Evolutionary conservation across 306 rosid species (phyloP).

Genomic region (Fragaria ananassa): DNA sequence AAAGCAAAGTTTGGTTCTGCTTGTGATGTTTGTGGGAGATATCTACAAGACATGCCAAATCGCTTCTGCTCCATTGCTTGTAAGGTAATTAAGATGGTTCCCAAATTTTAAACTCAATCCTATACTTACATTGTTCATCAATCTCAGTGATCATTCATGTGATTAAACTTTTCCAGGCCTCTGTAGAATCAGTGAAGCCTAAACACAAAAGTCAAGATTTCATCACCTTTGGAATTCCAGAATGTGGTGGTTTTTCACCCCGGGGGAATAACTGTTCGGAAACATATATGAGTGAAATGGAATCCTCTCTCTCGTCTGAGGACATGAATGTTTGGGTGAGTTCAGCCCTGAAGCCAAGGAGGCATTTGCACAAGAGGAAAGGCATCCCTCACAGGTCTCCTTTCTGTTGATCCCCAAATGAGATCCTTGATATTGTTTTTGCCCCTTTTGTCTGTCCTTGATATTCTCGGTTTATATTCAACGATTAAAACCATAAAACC

Average conservation of each 20-base stretch:
- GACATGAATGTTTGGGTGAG: constrained; percentile 45
- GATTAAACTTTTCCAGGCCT: constrained; percentile 20
- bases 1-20: constrained; percentile 67
- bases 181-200: constrained; percentile 38
- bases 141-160: not conserved
- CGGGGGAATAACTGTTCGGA: constrained; percentile 49
- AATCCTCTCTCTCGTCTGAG: constrained; percentile 60
- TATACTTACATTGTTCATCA: not conserved
- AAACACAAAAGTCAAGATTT: constrained; percentile 28
- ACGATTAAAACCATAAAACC: constrained; percentile 21
- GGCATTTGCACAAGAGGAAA: constrained; percentile 63
- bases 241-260: constrained; percentile 38
- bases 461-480: constrained; percentile 20
- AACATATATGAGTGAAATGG: constrained; percentile 46
- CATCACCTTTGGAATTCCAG: constrained; percentile 30
- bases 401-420: constrained; percentile 36
- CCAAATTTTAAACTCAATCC: constrained; percentile 7
- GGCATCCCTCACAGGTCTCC: constrained; percentile 69
- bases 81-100: constrained; percentile 54
- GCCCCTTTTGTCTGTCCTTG: constrained; percentile 18
- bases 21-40: constrained; percentile 85
- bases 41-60: constrained; percentile 76
- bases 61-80: constrained; percentile 88
- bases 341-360: constrained; percentile 61
- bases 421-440: constrained; percentile 11